These are phyloP conservation scores for Arthrobotrys megalospora DNA, from an alignment of 2,329 filamentous ascomycete genomes.

Conservation along the genomic window DNA sequence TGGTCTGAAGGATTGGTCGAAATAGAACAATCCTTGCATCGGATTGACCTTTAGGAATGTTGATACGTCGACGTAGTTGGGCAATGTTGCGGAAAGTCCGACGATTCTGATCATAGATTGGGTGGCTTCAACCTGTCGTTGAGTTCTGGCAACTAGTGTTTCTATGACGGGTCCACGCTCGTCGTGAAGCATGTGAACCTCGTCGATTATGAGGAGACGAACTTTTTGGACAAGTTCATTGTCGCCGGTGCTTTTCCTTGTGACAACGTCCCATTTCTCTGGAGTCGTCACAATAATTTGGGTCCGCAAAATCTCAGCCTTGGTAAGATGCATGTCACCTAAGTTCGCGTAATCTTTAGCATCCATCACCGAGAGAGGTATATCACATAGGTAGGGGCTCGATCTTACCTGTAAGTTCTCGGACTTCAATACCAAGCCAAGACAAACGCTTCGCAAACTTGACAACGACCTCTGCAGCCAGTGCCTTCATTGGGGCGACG, in stretches of 20 bases:
- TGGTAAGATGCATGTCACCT: conserved; percentile 98
- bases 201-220: conserved; percentile 94
- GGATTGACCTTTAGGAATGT: conserved; percentile 98
- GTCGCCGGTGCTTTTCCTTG: conserved; percentile 95
- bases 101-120: conserved; percentile 97
- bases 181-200: conserved; percentile 99
- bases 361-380: neutral
- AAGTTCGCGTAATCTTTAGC: neutral
- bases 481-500: conserved; percentile 97
- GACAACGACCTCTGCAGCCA: conserved; percentile 95
- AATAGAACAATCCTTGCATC: conserved; percentile 93
- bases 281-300: conserved; percentile 99
- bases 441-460: conserved; percentile 92
- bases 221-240: conserved; percentile 99
- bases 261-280: conserved; percentile 99
- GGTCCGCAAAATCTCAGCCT: conserved; percentile 93
- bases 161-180: conserved; percentile 96
- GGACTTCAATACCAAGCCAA: conserved; percentile 92
- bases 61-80: conserved; percentile 96
- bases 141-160: conserved; percentile 92
- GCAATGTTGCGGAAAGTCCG: conserved; percentile 92
- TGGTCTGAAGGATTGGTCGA: conserved; percentile 93
- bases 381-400: neutral
- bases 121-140: conserved; percentile 96
- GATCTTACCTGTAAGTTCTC: conserved; percentile 79